Percentiles rank a stretch among this genome's conserved stretches.
Conservation (phyloP, 2,329 filamentous ascomycete genomes). For the Microascus cirrosus region DNA sequence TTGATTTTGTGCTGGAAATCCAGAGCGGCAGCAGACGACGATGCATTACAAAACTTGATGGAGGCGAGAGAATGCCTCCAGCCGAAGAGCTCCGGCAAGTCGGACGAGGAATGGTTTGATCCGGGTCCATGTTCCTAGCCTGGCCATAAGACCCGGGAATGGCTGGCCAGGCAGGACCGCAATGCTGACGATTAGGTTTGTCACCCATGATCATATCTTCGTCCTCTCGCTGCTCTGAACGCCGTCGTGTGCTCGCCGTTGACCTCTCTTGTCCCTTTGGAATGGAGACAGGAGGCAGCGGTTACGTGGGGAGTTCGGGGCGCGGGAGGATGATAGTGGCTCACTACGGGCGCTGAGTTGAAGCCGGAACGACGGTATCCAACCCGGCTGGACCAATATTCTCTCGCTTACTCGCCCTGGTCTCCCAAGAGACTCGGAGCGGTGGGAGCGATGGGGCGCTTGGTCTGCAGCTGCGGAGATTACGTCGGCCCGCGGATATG, state of each 20-base stretch:
- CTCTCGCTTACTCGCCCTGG: neutral
- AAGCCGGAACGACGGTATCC: conserved; percentile 36
- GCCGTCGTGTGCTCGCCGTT: neutral
- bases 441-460: conserved; percentile 7
- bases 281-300: neutral
- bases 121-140: neutral
- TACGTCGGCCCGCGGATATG: conserved; percentile 29
- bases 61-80: neutral
- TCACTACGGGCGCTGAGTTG: conserved; percentile 81
- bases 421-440: neutral
- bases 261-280: neutral
- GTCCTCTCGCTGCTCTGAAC: neutral
- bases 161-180: neutral
- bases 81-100: neutral
- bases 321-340: conserved; percentile 36
- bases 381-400: conserved; percentile 24
- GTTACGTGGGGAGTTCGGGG: neutral
- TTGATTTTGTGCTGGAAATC: neutral
- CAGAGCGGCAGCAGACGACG: conserved; percentile 2
- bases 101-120: neutral
- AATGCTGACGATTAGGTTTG: conserved; percentile 5
- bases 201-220: conserved; percentile 3
- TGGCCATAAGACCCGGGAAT: neutral
- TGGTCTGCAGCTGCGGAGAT: conserved; percentile 22
- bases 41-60: neutral